Conservation (phyloP, 371 early-diverging fungal species). For the Entomophthora muscae region DNA sequence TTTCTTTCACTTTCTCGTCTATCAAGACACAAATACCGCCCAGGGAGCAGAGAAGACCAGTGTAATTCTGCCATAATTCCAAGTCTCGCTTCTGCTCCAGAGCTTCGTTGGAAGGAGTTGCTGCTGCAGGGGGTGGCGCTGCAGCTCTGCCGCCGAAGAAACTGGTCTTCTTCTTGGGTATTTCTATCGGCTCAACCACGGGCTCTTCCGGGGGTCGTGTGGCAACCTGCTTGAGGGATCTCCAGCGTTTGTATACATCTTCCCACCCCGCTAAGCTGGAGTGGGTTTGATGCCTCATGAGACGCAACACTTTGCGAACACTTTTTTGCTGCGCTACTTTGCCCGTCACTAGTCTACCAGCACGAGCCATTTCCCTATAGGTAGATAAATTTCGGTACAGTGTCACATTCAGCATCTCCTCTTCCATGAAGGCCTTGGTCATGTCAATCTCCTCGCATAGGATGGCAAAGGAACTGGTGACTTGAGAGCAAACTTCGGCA, state of each 20-base stretch:
- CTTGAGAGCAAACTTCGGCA: conserved; percentile 43
- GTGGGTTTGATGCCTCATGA: conserved; percentile 44
- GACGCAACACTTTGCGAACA: conserved; percentile 45
- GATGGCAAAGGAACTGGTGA: conserved; percentile 38
- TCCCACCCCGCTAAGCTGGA: conserved; percentile 76
- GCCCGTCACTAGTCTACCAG: conserved; percentile 36
- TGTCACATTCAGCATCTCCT: conserved; percentile 30
- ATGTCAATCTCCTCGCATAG: conserved; percentile 38
- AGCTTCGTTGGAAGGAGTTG: not conserved
- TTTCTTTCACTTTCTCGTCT: conserved; percentile 13
- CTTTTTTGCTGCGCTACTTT: conserved; percentile 63
- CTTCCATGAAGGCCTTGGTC: conserved; percentile 32
- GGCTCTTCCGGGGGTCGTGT: conserved; percentile 24
- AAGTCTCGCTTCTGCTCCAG: conserved; percentile 8
- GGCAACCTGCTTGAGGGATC: conserved; percentile 32
- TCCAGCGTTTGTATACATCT: conserved; percentile 68
- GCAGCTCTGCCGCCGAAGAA: conserved; percentile 9
- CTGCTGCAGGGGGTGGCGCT: conserved; percentile 13
- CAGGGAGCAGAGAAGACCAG: conserved; percentile 67
- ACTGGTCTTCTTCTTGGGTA: conserved; percentile 13
- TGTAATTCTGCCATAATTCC: conserved; percentile 57
- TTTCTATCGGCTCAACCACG: conserved; percentile 13
- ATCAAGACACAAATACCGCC: conserved; percentile 48
- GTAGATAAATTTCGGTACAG: conserved; percentile 49
- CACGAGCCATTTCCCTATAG: conserved; percentile 45